Evolutionary conservation across 2,329 filamentous ascomycete genomes (phyloP).

Genomic region (Cercospora sesami): DNA sequence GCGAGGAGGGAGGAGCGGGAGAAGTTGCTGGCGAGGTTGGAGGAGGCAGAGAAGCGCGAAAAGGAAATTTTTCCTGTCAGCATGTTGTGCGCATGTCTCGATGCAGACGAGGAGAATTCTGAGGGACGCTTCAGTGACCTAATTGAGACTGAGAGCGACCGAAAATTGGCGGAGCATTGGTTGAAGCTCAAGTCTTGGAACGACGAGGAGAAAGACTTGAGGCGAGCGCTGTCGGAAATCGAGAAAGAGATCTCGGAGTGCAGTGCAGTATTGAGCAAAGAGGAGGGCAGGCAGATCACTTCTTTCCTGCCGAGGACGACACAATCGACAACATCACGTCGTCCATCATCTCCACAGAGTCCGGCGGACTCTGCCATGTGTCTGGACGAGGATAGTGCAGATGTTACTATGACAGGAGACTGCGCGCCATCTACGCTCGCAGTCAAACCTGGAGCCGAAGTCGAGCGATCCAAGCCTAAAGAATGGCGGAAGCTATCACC

Average conservation of each 20-base stretch:
- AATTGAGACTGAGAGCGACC: background rate
- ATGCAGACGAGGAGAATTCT: background rate
- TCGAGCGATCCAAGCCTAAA: background rate
- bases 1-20: background rate
- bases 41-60: background rate
- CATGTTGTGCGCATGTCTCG: background rate
- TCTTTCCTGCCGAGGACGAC: background rate
- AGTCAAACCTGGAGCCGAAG: background rate
- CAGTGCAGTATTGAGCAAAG: background rate
- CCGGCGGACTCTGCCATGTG: background rate
- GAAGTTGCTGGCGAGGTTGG: background rate
- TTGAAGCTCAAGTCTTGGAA: background rate
- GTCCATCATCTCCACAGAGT: background rate
- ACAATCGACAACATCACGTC: background rate
- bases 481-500: background rate
- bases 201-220: background rate
- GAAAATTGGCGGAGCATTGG: background rate
- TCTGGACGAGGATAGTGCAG: background rate
- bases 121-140: background rate
- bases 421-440: background rate
- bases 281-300: background rate
- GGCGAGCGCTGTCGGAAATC: background rate
- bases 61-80: background rate
- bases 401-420: background rate
- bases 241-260: background rate